Conservation (phyloP, 805 yeast genomes). For the Yarrowia keelungensis region DNA sequence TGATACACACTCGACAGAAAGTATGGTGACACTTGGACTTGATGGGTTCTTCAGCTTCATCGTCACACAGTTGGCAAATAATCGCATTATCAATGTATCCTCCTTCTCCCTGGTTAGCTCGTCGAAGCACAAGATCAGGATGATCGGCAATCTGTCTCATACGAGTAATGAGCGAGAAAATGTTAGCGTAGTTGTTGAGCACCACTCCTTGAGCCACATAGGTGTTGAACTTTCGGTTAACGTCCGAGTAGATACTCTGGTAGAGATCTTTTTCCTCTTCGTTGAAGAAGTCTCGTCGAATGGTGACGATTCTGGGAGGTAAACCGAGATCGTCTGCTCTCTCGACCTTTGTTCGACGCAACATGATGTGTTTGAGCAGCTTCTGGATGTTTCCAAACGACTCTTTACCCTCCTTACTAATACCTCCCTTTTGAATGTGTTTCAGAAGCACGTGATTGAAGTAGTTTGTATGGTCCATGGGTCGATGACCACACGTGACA, state of each 20-base stretch:
- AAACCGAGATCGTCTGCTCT: slow-evolving; percentile 97
- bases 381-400: slow-evolving; percentile 80
- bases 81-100: slow-evolving; percentile 60
- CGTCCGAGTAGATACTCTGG: slow-evolving; percentile 83
- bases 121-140: slow-evolving; percentile 89
- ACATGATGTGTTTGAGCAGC: slow-evolving; percentile 79
- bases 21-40: slow-evolving; percentile 92
- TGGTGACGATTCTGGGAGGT: slow-evolving; percentile 93
- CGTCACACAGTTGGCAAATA: slow-evolving; percentile 93
- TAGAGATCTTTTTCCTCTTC: slow-evolving; percentile 95
- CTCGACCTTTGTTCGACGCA: slow-evolving; percentile 93
- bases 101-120: slow-evolving; percentile 54
- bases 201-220: slow-evolving; percentile 97
- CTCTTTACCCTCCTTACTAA: slow-evolving; percentile 77
- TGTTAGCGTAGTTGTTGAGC: slow-evolving; percentile 93
- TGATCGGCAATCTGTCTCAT: slow-evolving; percentile 99
- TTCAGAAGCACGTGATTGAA: slow-evolving; percentile 96
- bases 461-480: slow-evolving; percentile 94
- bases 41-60: slow-evolving; percentile 97
- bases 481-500: slow-evolving; percentile 85
- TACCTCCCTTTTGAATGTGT: slow-evolving; percentile 86
- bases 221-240: slow-evolving; percentile 85
- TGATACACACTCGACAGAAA: slow-evolving; percentile 91
- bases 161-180: slow-evolving; percentile 91
- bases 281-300: slow-evolving; percentile 85